phyloP scores from a whole-genome alignment of 345 rosid species.

The Citrus australasica region DNA sequence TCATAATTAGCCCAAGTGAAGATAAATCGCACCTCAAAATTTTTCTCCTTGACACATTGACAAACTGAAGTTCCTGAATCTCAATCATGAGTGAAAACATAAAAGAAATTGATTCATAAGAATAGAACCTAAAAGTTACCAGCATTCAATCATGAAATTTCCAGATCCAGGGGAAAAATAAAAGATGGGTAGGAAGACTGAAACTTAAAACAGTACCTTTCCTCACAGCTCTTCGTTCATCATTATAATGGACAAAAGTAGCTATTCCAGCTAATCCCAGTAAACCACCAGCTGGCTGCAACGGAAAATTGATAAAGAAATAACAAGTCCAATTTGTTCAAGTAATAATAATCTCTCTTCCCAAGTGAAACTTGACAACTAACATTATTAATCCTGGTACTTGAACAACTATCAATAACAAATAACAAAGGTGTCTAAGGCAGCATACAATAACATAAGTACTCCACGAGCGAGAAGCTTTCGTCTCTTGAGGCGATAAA shows the following conservation, averaged over 20 bases:
- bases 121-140: background rate
- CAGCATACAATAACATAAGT: slow-evolving; percentile 48
- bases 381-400: background rate
- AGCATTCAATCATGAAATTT: background rate
- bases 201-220: slow-evolving; percentile 44
- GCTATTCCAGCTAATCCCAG: slow-evolving; percentile 62
- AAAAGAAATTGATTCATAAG: background rate
- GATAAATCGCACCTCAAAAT: background rate
- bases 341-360: background rate
- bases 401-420: background rate
- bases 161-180: background rate
- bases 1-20: background rate
- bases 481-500: slow-evolving; percentile 28
- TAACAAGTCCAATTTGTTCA: background rate
- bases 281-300: slow-evolving; percentile 64
- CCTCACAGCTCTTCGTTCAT: slow-evolving; percentile 64
- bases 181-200: background rate
- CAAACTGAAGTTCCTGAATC: background rate
- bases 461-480: slow-evolving; percentile 38
- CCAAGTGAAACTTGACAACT: background rate
- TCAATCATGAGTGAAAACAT: background rate
- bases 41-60: background rate
- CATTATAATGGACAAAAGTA: slow-evolving; percentile 65
- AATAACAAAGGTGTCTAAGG: slow-evolving; percentile 12
- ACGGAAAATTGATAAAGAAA: background rate